Base-by-base conservation (phyloP, 208 protist species). In the Trypanosoma rangeli region DNA sequence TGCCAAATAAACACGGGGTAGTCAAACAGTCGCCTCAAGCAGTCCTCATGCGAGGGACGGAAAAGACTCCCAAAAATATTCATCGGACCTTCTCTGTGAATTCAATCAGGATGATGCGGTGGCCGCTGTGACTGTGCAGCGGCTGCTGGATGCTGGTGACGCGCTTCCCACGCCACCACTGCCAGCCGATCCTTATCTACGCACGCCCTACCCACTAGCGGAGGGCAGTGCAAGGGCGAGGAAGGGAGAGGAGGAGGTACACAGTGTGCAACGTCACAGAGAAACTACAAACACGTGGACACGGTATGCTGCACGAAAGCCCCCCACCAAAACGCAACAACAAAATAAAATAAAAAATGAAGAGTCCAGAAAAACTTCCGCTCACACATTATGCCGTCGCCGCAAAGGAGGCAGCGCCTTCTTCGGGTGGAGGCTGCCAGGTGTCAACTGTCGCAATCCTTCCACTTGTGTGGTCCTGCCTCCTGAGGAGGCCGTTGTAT, bases 1-100 rank as follows among this genome's bases (percentile, higher is more conserved):
- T 93, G 87, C 87, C 87, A 93, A 26, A 93, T 64, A 67, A 85
- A 87, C n/a, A 93, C 80, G 13, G 82, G 87, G 18, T 79, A 83
- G 72, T 90, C 82, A 29, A 84, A 74, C 39, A 93, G 44, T 60
- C 83, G 73, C 24, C 79, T 83, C 56, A 90, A 26, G 31, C 20
- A 46, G 24, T 18, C 33, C 15, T 48, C 57, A 42, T 39, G 52
- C 53, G 86, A 85, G 55, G 59, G 76, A 39, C 75, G 44, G 31
- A 83, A 79, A 42, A 87, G 56, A 26, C 70, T 68, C 9, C 77
- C 65, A 15, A 87, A 82, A 39, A 86, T 61, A 52, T 81, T 74
- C 85, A 88, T 91, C 10, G 10, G 13, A 29, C 31, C n/a, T 18
- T 26, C 46, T 3, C 46, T 16, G 7, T 50, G 46, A 50, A 50